Conservation (phyloP, 2,329 filamentous ascomycete species). For the Cordyceps fumosorosea region DNA sequence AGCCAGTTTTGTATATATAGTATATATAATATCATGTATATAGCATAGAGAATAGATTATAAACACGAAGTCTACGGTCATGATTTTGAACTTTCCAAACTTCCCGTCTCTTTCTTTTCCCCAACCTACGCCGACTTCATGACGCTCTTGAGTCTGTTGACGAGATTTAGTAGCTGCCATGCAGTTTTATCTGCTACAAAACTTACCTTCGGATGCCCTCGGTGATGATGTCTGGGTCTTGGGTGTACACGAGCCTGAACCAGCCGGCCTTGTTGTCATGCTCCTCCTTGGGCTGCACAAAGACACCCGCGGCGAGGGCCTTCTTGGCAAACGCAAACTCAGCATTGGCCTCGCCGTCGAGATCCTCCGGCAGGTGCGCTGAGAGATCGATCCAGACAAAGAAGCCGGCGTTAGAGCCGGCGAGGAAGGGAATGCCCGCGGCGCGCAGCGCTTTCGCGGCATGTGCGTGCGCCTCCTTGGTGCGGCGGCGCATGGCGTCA, state of each 20-base stretch:
- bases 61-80: no score
- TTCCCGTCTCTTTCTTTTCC: no score
- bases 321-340: conserved; percentile 39
- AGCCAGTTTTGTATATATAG: background rate
- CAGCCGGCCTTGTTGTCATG: conserved; percentile 41
- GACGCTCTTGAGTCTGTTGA: background rate
- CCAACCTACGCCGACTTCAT: background rate
- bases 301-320: conserved; percentile 41
- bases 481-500: conserved; percentile 28
- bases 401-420: conserved; percentile 47
- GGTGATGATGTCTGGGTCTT: conserved; percentile 27
- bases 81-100: background rate
- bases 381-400: conserved; percentile 50
- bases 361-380: conserved; percentile 30
- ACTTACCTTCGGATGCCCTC: conserved; percentile 32
- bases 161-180: background rate
- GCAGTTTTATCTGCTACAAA: background rate
- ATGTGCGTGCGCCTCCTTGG: conserved; percentile 35
- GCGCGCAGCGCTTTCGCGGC: conserved; percentile 30
- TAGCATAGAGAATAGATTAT: background rate
- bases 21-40: background rate
- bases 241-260: conserved; percentile 48
- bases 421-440: conserved; percentile 37
- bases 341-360: conserved; percentile 24
- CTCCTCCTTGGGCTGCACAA: conserved; percentile 41